These are phyloP conservation scores for Flaveria ramosissima DNA, from an alignment of 129 eudicot species.

Conservation along the genomic window DNA sequence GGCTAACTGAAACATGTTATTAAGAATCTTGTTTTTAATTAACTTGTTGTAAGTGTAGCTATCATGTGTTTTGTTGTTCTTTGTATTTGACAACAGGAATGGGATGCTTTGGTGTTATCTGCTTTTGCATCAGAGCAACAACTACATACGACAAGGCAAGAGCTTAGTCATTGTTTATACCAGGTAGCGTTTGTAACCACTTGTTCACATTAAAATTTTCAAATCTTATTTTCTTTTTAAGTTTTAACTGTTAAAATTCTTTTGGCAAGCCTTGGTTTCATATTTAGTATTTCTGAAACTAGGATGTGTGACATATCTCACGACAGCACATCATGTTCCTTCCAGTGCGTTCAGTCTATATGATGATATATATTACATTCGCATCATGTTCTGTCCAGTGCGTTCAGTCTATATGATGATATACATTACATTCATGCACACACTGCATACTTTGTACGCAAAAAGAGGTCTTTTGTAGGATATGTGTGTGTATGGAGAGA, in stretches of 20 bases:
- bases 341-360: background rate
- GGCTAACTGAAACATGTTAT: background rate
- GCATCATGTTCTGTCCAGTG: background rate
- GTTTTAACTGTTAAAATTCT: background rate
- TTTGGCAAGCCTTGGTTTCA: constrained; percentile 1
- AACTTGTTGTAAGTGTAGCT: background rate
- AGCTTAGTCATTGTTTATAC: constrained; percentile 93
- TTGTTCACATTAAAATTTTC: background rate
- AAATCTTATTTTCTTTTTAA: background rate
- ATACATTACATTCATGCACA: constrained; percentile 1
- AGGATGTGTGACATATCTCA: constrained; percentile 2
- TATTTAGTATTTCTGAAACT: constrained; percentile 11
- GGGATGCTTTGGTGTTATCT: constrained; percentile 96
- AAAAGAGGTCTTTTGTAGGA: background rate
- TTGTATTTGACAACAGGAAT: constrained; percentile 56
- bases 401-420: background rate
- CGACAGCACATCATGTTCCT: background rate
- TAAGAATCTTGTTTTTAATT: background rate
- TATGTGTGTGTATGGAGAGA: background rate
- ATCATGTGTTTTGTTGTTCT: background rate
- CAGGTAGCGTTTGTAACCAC: constrained; percentile 56
- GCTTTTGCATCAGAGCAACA: constrained; percentile 96
- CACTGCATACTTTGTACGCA: background rate
- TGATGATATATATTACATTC: constrained; percentile 9
- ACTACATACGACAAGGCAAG: constrained; percentile 96